Percentiles rank a stretch among this genome's conserved stretches.
Conservation (phyloP, 2,329 filamentous ascomycete species). For the Seiridium cupressi region DNA sequence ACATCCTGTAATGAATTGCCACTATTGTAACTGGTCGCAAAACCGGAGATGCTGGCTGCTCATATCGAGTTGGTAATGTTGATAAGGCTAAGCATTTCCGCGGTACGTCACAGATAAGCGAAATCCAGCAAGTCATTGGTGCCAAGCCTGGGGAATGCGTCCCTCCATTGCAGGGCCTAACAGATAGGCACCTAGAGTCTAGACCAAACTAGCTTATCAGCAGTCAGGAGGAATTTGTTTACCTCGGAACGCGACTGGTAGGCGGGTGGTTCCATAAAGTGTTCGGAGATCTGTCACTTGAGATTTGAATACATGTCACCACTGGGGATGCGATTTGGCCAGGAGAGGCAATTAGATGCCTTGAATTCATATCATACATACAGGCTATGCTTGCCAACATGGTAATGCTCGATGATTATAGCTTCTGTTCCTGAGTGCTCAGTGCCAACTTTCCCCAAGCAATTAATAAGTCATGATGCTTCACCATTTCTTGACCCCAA, state of each 20-base stretch:
- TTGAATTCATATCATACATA: background rate
- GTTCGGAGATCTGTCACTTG: too few species aligned
- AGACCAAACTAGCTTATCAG: background rate
- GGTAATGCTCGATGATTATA: background rate
- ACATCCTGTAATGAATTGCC: too few species aligned
- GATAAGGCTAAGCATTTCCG: background rate
- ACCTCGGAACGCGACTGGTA: too few species aligned
- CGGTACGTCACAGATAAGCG: constrained; percentile 3
- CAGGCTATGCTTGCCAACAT: background rate
- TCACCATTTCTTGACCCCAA: background rate
- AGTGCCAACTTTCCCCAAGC: background rate
- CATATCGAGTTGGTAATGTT: background rate
- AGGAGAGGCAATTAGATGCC: too few species aligned
- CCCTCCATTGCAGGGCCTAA: background rate
- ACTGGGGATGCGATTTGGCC: too few species aligned
- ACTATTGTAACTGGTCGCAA: background rate
- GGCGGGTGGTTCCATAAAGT: too few species aligned
- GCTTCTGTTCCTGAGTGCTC: background rate
- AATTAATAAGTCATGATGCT: background rate
- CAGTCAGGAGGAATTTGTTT: too few species aligned
- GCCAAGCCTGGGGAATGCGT: background rate
- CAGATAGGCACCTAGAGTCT: background rate
- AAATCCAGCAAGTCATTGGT: background rate
- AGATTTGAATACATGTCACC: too few species aligned
- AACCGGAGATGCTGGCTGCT: background rate